Percentiles rank a stretch among this genome's conserved stretches.
These are phyloP conservation scores for Sphaerulina vaccinii DNA, from an alignment of 2,329 filamentous ascomycete genomes.

Conservation along the genomic window DNA sequence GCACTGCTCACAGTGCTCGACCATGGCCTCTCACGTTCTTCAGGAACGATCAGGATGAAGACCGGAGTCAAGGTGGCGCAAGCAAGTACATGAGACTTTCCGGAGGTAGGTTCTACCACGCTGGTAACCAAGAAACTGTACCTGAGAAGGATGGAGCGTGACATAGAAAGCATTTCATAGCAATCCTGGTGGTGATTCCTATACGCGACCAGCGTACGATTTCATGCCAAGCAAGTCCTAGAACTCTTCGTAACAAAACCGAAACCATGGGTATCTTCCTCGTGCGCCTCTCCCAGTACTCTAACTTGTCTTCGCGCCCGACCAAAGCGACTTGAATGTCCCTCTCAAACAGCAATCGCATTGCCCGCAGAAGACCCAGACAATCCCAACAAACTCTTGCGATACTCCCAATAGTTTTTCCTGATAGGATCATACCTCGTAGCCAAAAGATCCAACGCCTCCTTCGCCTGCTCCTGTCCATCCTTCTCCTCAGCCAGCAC, in stretches of 20 bases:
- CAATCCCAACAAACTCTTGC: slow-evolving; percentile 51
- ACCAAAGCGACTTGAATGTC: not conserved
- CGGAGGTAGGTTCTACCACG: too few relatives aligned
- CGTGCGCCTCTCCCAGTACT: not conserved
- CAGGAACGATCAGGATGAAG: too few relatives aligned
- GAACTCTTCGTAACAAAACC: not conserved
- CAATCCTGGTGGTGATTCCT: too few relatives aligned
- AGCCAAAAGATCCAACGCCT: slow-evolving; percentile 70
- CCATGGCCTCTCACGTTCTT: too few relatives aligned
- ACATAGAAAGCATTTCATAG: too few relatives aligned
- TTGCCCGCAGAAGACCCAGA: slow-evolving; percentile 1
- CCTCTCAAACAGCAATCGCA: not conserved
- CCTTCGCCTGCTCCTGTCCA: slow-evolving; percentile 61
- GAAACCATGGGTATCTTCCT: slow-evolving; percentile 1
- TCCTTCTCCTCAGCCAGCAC: slow-evolving; percentile 55
- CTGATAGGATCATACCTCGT: slow-evolving; percentile 89
- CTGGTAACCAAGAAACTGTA: too few relatives aligned
- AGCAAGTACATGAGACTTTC: too few relatives aligned
- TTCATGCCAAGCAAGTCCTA: too few relatives aligned
- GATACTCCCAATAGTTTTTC: slow-evolving; percentile 88
- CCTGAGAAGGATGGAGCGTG: too few relatives aligned
- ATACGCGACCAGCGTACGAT: too few relatives aligned
- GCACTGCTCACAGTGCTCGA: too few relatives aligned
- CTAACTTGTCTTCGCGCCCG: not conserved
- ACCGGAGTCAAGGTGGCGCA: too few relatives aligned